These are phyloP conservation scores for Aurinia saxatilis DNA, from an alignment of 345 rosid genomes.

Conservation along the genomic window DNA sequence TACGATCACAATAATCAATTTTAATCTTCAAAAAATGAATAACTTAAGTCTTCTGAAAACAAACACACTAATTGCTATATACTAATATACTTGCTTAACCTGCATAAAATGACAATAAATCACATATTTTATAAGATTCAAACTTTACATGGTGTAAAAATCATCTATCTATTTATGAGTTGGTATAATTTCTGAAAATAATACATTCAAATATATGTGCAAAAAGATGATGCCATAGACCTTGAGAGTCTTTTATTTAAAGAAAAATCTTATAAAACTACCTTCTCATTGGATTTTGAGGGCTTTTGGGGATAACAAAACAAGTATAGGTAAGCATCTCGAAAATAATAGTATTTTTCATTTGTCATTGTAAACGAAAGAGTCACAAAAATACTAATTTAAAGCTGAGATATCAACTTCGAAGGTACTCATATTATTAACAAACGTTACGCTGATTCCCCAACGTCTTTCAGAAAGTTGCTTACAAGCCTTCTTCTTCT, in stretches of 20 bases:
- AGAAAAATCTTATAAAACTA: neutral
- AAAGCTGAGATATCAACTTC: constrained; percentile 31
- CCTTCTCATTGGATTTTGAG: neutral
- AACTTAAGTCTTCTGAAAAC: too few relatives aligned
- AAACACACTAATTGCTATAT: too few relatives aligned
- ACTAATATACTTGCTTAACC: too few relatives aligned
- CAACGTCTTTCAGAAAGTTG: constrained; percentile 32
- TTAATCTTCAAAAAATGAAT: too few relatives aligned
- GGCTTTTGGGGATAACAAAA: neutral
- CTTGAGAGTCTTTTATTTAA: neutral
- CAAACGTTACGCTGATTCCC: constrained; percentile 33
- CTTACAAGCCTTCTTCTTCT: constrained; percentile 32
- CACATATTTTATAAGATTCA: too few relatives aligned
- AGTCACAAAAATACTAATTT: constrained; percentile 18
- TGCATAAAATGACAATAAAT: too few relatives aligned
- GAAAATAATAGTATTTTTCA: neutral
- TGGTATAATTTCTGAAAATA: neutral
- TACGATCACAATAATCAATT: too few relatives aligned
- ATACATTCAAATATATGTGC: neutral
- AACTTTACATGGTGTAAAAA: too few relatives aligned
- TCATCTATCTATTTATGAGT: too few relatives aligned
- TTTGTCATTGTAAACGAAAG: neutral
- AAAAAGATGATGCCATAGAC: neutral
- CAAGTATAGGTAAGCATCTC: neutral
- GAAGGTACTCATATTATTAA: constrained; percentile 34